A percentile compares a stretch with the other conserved stretches of the same genome.
Evolutionary conservation across 768 basidiomycete genomes (phyloP).

Genomic region (Mycena sanguinolenta): DNA sequence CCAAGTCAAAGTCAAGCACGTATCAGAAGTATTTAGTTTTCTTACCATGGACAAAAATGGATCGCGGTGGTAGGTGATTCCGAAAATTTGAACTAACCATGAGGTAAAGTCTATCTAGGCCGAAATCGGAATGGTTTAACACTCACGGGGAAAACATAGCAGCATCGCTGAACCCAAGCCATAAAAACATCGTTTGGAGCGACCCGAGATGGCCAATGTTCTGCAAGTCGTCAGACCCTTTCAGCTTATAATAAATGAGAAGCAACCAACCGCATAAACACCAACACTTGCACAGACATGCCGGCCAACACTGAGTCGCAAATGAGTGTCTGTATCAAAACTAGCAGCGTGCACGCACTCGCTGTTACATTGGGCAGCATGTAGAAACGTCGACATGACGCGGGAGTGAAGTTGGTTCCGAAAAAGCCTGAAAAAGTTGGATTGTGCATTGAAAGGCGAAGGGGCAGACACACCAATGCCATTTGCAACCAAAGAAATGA

Average conservation of each 20-base stretch:
- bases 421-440: slow-evolving; percentile 8
- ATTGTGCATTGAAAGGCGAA: not conserved
- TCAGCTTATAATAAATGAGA: not conserved
- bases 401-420: not conserved
- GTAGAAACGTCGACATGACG: slow-evolving; percentile 14
- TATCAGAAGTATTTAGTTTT: not conserved
- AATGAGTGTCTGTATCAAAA: not conserved
- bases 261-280: slow-evolving; percentile 17
- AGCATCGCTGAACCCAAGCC: slow-evolving; percentile 14
- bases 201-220: slow-evolving; percentile 22
- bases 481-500: slow-evolving; percentile 14
- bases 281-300: slow-evolving; percentile 22
- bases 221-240: not conserved
- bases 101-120: not conserved
- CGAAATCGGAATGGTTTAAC: not conserved
- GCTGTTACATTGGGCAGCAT: slow-evolving; percentile 28
- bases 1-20: not conserved
- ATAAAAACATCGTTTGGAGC: slow-evolving; percentile 11
- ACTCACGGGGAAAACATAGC: slow-evolving; percentile 20
- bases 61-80: slow-evolving; percentile 28
- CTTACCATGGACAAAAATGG: not conserved
- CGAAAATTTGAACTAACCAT: slow-evolving; percentile 18
- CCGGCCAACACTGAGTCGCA: slow-evolving; percentile 23
- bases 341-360: slow-evolving; percentile 16
- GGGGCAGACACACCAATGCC: not conserved